Percentiles rank a stretch among this genome's conserved stretches.
Conservation (phyloP, 148 eudicot species). For the Selenicereus undatus region DNA sequence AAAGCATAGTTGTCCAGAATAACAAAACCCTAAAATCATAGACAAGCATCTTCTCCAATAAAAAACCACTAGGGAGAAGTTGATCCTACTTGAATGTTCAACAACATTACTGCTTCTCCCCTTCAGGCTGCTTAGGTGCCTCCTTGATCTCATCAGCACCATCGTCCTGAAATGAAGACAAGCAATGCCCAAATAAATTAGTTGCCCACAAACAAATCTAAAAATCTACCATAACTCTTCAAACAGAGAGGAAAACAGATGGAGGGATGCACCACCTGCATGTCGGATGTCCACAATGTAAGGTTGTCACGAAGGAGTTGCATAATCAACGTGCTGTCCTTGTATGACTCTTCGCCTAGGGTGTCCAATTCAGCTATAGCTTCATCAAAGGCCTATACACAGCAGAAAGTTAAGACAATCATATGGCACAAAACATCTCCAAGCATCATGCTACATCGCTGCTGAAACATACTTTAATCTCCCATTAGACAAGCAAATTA, state of each 20-base stretch:
- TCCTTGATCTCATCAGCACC: conserved; percentile 62
- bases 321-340: conserved; percentile 74
- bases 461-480: background rate
- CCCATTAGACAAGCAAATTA: conserved; percentile 1
- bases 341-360: conserved; percentile 70
- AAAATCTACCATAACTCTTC: too few relatives aligned
- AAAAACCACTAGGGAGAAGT: conserved; percentile 42
- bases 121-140: conserved; percentile 47
- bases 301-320: conserved; percentile 75
- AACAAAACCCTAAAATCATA: conserved; percentile 26
- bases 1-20: conserved; percentile 30
- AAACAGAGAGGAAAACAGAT: background rate
- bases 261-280: conserved; percentile 47
- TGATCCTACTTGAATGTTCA: conserved; percentile 24
- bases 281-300: conserved; percentile 72
- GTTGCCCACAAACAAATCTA: background rate
- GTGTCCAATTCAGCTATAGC: conserved; percentile 74
- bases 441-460: background rate
- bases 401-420: background rate
- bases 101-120: conserved; percentile 37
- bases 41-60: conserved; percentile 32
- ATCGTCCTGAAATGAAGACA: conserved; percentile 50
- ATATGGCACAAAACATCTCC: background rate
- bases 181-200: background rate
- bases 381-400: conserved; percentile 59